Evolutionary conservation across 1,139 yeast species (phyloP).

Genomic region (Scheffersomyces segobiensis): DNA sequence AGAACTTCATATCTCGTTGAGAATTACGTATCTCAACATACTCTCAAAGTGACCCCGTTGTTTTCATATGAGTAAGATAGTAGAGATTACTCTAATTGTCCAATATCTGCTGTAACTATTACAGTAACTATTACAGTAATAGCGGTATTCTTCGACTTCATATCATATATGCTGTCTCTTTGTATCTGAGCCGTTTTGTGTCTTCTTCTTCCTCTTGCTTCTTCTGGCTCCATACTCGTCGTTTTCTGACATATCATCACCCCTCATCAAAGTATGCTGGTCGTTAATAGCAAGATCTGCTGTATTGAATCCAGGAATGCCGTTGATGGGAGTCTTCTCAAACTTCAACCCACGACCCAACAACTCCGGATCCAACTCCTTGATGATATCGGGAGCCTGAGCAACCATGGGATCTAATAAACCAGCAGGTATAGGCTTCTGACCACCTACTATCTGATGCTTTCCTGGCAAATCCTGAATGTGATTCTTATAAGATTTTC

Average conservation of each 20-base stretch:
- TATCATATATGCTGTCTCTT: constrained; percentile 39
- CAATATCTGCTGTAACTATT: background rate
- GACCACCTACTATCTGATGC: constrained; percentile 56
- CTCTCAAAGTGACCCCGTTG: background rate
- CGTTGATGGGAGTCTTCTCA: constrained; percentile 67
- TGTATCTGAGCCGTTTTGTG: constrained; percentile 30
- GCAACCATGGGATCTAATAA: constrained; percentile 49
- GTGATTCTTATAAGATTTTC: constrained; percentile 93
- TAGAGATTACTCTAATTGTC: background rate
- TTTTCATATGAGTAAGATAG: background rate
- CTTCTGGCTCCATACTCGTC: constrained; percentile 36
- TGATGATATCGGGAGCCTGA: constrained; percentile 44
- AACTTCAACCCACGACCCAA: constrained; percentile 57
- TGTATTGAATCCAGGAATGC: constrained; percentile 78
- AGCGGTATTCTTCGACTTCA: background rate
- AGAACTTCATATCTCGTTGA: background rate
- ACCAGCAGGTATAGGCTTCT: constrained; percentile 54
- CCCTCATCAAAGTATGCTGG: constrained; percentile 43
- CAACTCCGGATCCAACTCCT: constrained; percentile 50
- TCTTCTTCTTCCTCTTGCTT: constrained; percentile 35
- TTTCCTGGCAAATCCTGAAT: constrained; percentile 84
- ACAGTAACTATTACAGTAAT: background rate
- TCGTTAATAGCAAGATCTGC: constrained; percentile 67
- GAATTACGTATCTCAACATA: background rate
- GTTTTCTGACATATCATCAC: constrained; percentile 41